A percentile compares a stretch with the other conserved stretches of the same genome.
These are phyloP conservation scores for Candolleomyces aberdarensis DNA, from an alignment of 768 basidiomycete species.

Conservation along the genomic window DNA sequence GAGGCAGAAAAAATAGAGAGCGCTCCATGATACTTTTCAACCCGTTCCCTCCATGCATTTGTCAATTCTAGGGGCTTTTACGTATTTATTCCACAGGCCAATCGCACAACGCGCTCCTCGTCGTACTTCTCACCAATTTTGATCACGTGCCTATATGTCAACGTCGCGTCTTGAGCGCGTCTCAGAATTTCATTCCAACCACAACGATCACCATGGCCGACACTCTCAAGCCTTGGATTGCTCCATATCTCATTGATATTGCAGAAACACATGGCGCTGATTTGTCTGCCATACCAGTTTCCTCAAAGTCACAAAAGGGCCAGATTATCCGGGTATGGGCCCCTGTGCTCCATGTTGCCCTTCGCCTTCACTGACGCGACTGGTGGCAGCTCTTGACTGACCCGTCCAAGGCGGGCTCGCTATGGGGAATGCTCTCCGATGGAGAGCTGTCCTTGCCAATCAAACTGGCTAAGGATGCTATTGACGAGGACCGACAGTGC, in stretches of 20 bases:
- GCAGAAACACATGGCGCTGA: constrained; percentile 53
- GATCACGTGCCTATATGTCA: neutral
- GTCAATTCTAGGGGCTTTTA: too few relatives aligned
- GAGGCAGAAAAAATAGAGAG: too few relatives aligned
- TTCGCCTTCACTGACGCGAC: neutral
- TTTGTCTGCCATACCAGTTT: constrained; percentile 29
- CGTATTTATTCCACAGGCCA: too few relatives aligned
- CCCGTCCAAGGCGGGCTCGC: constrained; percentile 31
- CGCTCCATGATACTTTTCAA: too few relatives aligned
- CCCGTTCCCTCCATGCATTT: too few relatives aligned
- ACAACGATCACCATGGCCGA: constrained; percentile 33
- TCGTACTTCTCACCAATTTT: neutral
- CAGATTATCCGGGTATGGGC: constrained; percentile 54
- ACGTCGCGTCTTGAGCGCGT: neutral
- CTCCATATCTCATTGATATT: constrained; percentile 43
- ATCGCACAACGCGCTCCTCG: neutral
- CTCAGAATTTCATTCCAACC: neutral
- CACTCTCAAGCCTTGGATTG: constrained; percentile 53
- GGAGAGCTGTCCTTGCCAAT: constrained; percentile 47
- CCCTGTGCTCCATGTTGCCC: neutral
- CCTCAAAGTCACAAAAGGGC: constrained; percentile 44
- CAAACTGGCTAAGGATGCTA: constrained; percentile 52
- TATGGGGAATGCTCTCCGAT: constrained; percentile 69
- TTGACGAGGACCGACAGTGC: constrained; percentile 40
- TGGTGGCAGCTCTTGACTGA: constrained; percentile 45